A percentile compares a stretch with the other conserved stretches of the same genome.
phyloP scores from a whole-genome alignment of 805 yeast genomes.

The Nakazawaea ambrosiae region DNA sequence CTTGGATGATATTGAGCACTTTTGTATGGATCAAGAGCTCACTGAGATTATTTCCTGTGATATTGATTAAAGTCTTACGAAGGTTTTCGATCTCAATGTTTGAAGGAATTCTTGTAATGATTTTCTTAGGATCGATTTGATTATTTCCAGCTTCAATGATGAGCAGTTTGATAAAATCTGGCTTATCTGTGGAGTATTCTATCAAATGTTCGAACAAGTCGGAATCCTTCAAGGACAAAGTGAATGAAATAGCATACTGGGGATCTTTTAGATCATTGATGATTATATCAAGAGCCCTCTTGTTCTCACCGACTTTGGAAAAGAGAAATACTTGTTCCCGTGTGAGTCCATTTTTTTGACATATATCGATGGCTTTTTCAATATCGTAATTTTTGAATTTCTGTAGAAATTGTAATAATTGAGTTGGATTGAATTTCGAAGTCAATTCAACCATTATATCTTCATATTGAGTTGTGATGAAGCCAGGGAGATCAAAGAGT shows the following conservation, averaged over 20 bases:
- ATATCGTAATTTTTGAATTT: constrained; percentile 58
- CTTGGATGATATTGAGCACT: constrained; percentile 45
- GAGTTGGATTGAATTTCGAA: constrained; percentile 49
- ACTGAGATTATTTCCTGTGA: constrained; percentile 58
- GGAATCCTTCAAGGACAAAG: constrained; percentile 53
- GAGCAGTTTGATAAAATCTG: constrained; percentile 69
- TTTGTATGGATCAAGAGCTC: constrained; percentile 45
- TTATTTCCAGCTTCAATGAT: constrained; percentile 58
- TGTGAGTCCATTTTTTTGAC: constrained; percentile 44
- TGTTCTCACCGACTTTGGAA: constrained; percentile 76
- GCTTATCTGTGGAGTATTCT: constrained; percentile 61
- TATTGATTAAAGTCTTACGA: constrained; percentile 49
- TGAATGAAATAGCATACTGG: constrained; percentile 72
- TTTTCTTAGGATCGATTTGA: constrained; percentile 59
- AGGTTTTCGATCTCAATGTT: constrained; percentile 61
- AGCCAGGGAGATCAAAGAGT: constrained; percentile 50
- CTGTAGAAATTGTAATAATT: constrained; percentile 55
- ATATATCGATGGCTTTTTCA: constrained; percentile 59
- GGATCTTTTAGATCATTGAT: constrained; percentile 77
- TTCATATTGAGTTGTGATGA: constrained; percentile 49
- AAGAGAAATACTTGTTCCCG: constrained; percentile 77
- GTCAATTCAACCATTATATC: constrained; percentile 60
- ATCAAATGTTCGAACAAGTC: constrained; percentile 80
- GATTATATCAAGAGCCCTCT: constrained; percentile 68
- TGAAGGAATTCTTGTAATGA: constrained; percentile 57